Percentiles rank a stretch among this genome's conserved stretches.
Conservation (phyloP, 306 rosid genomes). For the Pueraria montana region DNA sequence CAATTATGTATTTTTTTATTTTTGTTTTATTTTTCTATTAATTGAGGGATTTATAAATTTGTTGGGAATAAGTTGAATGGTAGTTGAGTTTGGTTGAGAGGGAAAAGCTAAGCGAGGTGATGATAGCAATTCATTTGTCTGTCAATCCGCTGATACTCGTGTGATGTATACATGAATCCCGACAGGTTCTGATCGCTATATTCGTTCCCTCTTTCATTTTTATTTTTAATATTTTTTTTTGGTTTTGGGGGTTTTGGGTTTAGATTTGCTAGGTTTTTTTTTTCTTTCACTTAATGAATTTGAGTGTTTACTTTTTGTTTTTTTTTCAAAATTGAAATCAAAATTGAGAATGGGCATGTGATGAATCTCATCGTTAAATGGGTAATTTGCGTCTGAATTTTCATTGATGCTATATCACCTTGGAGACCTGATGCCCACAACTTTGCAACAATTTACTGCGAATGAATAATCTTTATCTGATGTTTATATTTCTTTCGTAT, state of each 20-base stretch:
- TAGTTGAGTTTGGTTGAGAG: not conserved
- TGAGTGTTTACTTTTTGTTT: not conserved
- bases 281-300: rapidly evolving
- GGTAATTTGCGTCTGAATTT: conserved; percentile 68
- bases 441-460: not conserved
- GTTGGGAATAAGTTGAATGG: not conserved
- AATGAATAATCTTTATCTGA: not conserved
- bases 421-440: conserved; percentile 59
- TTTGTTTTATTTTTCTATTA: not conserved
- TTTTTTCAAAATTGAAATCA: not conserved
- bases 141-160: conserved; percentile 80
- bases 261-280: rapidly evolving
- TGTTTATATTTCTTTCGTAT: not conserved
- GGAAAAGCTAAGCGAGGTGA: conserved; percentile 73
- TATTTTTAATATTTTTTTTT: not conserved
- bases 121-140: conserved; percentile 75
- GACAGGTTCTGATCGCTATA: conserved; percentile 95
- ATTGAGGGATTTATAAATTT: not conserved
- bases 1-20: not conserved
- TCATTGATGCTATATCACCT: conserved; percentile 60
- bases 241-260: not conserved
- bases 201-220: conserved; percentile 9
- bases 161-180: conserved; percentile 86
- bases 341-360: conserved; percentile 34
- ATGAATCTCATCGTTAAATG: conserved; percentile 52